Conservation (phyloP, 2,329 filamentous ascomycete genomes). For the Canariomyces notabilis region DNA sequence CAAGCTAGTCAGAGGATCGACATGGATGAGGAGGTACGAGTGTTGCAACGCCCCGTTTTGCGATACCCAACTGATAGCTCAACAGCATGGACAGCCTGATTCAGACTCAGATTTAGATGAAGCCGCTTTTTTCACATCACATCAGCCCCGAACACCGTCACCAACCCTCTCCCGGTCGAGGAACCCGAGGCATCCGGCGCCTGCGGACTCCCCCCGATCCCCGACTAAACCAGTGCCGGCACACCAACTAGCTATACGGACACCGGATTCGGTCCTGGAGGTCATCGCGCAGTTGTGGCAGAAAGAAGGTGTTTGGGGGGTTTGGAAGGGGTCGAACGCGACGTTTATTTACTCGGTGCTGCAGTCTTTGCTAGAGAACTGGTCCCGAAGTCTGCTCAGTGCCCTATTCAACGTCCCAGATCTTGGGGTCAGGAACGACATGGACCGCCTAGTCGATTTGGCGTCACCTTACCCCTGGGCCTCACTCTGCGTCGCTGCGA, state of each 20-base stretch:
- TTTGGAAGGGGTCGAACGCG: slow-evolving; percentile 91
- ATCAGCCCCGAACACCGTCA: slow-evolving; percentile 50
- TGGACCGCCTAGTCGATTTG: slow-evolving; percentile 67
- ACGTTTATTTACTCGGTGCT: slow-evolving; percentile 89
- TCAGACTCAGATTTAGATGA: slow-evolving; percentile 71
- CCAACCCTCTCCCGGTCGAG: slow-evolving; percentile 35
- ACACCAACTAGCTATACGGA: slow-evolving; percentile 66
- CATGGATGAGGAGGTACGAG: slow-evolving; percentile 27
- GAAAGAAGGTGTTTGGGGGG: slow-evolving; percentile 82
- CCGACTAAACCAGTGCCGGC: slow-evolving; percentile 35
- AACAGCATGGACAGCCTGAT: slow-evolving; percentile 35
- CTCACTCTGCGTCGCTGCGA: slow-evolving; percentile 67
- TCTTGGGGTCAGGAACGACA: slow-evolving; percentile 66
- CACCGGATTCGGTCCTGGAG: slow-evolving; percentile 76
- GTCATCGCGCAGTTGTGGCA: slow-evolving; percentile 84
- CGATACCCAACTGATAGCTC: neutral
- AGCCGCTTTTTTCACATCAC: slow-evolving; percentile 77
- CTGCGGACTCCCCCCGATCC: slow-evolving; percentile 31
- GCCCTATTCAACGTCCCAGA: slow-evolving; percentile 89
- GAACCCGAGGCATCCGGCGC: slow-evolving; percentile 29
- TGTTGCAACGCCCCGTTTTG: neutral
- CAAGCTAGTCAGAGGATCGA: slow-evolving; percentile 20
- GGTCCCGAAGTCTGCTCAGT: slow-evolving; percentile 84
- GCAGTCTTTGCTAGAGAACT: slow-evolving; percentile 82
- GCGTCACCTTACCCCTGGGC: slow-evolving; percentile 78